Evolutionary conservation across 2,329 filamentous ascomycete genomes (phyloP).

Genomic region (Fusarium torulosum): DNA sequence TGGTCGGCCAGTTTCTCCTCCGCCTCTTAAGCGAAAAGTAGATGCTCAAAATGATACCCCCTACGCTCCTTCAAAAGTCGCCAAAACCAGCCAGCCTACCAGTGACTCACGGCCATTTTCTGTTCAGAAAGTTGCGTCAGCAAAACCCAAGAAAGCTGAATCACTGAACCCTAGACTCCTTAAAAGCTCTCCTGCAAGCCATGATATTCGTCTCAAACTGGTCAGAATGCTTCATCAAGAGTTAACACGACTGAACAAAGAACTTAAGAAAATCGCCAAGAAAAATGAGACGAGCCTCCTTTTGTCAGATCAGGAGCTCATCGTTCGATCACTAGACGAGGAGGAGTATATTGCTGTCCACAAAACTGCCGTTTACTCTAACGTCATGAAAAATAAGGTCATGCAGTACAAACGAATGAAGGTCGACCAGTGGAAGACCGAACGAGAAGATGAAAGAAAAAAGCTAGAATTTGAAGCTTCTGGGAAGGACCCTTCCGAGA

Average conservation of each 20-base stretch:
- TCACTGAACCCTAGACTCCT: conserved; percentile 76
- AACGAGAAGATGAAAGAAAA: conserved; percentile 61
- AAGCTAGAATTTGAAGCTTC: conserved; percentile 50
- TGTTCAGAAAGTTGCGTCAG: conserved; percentile 28
- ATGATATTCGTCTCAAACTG: conserved; percentile 67
- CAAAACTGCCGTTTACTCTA: conserved; percentile 79
- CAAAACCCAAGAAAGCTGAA: conserved; percentile 57
- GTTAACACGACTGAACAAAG: conserved; percentile 74
- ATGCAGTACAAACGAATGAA: conserved; percentile 81
- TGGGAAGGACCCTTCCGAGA: conserved; percentile 51
- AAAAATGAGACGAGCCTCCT: conserved; percentile 64
- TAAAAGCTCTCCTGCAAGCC: conserved; percentile 66
- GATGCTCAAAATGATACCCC: conserved; percentile 18
- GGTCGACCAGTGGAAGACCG: conserved; percentile 76
- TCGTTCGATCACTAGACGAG: conserved; percentile 77
- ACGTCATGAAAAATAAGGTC: conserved; percentile 86
- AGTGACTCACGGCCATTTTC: conserved; percentile 37
- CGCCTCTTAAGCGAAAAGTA: conserved; percentile 49
- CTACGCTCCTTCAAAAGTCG: conserved; percentile 15
- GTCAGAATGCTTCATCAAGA: conserved; percentile 75
- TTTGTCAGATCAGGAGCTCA: conserved; percentile 74
- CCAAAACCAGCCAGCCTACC: conserved; percentile 13
- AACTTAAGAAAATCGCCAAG: conserved; percentile 65
- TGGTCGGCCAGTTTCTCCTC: conserved; percentile 52
- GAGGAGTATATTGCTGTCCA: conserved; percentile 81